phyloP scores from a whole-genome alignment of 1,139 yeast genomes.

The Candida dubliniensis region DNA sequence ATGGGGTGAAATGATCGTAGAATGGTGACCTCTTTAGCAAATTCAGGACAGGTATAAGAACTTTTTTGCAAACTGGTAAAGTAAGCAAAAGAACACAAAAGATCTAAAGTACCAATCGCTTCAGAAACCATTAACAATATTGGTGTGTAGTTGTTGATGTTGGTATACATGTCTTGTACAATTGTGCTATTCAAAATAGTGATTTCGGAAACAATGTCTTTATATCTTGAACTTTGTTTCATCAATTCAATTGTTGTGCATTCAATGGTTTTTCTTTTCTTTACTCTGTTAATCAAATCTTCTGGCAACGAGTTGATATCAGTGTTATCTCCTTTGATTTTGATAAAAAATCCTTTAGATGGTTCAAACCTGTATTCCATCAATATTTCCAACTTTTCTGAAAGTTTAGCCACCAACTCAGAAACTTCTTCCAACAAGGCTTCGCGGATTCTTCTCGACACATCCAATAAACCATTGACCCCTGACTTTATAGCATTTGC shows the following conservation, averaged over 20 bases:
- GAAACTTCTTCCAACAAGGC: slow-evolving; percentile 35
- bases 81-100: slow-evolving; percentile 36
- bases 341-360: slow-evolving; percentile 38
- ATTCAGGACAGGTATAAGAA: slow-evolving; percentile 34
- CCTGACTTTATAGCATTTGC: slow-evolving; percentile 46
- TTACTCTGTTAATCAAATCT: slow-evolving; percentile 30
- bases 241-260: slow-evolving; percentile 43
- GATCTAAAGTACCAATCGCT: slow-evolving; percentile 43
- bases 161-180: slow-evolving; percentile 28
- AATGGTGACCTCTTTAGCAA: slow-evolving; percentile 27
- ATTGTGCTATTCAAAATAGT: slow-evolving; percentile 39
- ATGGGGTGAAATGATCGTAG: slow-evolving; percentile 43
- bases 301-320: slow-evolving; percentile 22
- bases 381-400: slow-evolving; percentile 19
- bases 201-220: slow-evolving; percentile 40
- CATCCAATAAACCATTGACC: slow-evolving; percentile 45
- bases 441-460: slow-evolving; percentile 42
- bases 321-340: slow-evolving; percentile 20
- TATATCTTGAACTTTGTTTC: slow-evolving; percentile 39
- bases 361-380: slow-evolving; percentile 35
- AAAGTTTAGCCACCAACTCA: slow-evolving; percentile 20
- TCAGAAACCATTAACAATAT: slow-evolving; percentile 44
- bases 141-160: slow-evolving; percentile 28
- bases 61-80: slow-evolving; percentile 19
- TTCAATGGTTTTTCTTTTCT: slow-evolving; percentile 33